Evolutionary conservation across 2,329 filamentous ascomycete species (phyloP), one percentile per base, ranked within the genome.

Genomic region (Alternaria consortialis): DNA sequence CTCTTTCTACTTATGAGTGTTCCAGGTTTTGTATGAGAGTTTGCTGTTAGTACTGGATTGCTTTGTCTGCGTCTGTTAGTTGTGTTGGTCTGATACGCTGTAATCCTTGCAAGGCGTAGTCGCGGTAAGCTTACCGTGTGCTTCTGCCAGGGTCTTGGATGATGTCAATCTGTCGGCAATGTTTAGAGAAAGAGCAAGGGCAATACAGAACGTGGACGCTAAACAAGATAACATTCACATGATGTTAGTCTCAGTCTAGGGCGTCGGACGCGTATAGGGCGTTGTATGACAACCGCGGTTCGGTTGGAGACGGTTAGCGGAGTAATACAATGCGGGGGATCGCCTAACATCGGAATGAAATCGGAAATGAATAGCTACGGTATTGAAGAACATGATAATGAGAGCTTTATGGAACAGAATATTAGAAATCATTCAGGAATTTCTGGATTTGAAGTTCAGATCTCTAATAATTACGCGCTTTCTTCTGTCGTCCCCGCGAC

Each of bases 401-500:
- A 37, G 9, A 37, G 32, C 46, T 37, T 50, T 20, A 12, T 11
- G 32, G 32, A 37, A 17, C 29, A 36, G 8, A 29, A 52, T 37
- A 11, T 20, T 13, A n/a, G 13, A n/a, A 25, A 37, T 23, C 15
- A 15, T 37, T 23, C 13, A n/a, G n/a, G 20, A 25, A 12, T 17
- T 17, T 7, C 13, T 50, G 8, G 17, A 27, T 48, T 11, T 36
- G 36, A 20, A n/a, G 7, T 42, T 42, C 5, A 42, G 12, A 23
- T 11, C 20, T 27, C n/a, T 50, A 23, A 23, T 17, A 17, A 46
- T 42, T 50, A 50, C 31, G 64, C 68, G 47, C 72, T 75, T 53
- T 65, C 63, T 56, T 76, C 67, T 17, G 73, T 77, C 17, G 69
- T 60, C 12, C 74, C 74, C 2, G 58, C 65, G 4, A 72, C 55